Evolutionary conservation across 108 stramenopile genomes (phyloP).

Genomic region (Nitzschia inconspicua): DNA sequence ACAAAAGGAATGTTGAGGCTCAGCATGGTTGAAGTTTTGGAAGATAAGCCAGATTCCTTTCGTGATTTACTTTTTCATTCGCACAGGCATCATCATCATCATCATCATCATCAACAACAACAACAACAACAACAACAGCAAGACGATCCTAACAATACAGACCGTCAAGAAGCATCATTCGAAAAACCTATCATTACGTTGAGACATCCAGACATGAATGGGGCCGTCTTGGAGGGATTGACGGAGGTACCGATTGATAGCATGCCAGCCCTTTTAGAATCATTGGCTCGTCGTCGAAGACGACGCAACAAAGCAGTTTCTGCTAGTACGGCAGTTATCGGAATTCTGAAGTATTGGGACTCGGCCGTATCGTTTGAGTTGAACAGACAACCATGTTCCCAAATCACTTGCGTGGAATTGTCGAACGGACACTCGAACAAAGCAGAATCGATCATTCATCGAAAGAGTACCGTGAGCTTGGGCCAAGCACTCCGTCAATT

Average conservation of each 20-base stretch:
- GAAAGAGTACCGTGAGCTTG: constrained; percentile 17
- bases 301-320: background rate
- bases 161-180: background rate
- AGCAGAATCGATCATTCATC: constrained; percentile 2
- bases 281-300: background rate
- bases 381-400: constrained; percentile 2
- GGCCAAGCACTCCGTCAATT: constrained; percentile 26
- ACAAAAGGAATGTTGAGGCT: constrained; percentile 12
- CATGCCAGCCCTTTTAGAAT: constrained; percentile 20
- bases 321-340: constrained; percentile 17
- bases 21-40: constrained; percentile 49
- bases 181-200: constrained; percentile 6
- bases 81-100: background rate
- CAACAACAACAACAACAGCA: background rate
- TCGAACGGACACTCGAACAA: background rate
- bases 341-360: constrained; percentile 18
- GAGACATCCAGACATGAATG: constrained; percentile 17
- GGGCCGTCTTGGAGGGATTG: constrained; percentile 54
- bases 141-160: background rate
- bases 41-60: constrained; percentile 35
- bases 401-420: constrained; percentile 32
- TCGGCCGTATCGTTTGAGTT: constrained; percentile 13
- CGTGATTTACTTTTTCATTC: constrained; percentile 40
- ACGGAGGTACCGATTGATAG: constrained; percentile 42
- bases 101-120: background rate